Percentiles rank a stretch among this genome's conserved stretches.
phyloP scores from a whole-genome alignment of 2,329 filamentous ascomycete genomes.

The Stachybotrys chartarum region DNA sequence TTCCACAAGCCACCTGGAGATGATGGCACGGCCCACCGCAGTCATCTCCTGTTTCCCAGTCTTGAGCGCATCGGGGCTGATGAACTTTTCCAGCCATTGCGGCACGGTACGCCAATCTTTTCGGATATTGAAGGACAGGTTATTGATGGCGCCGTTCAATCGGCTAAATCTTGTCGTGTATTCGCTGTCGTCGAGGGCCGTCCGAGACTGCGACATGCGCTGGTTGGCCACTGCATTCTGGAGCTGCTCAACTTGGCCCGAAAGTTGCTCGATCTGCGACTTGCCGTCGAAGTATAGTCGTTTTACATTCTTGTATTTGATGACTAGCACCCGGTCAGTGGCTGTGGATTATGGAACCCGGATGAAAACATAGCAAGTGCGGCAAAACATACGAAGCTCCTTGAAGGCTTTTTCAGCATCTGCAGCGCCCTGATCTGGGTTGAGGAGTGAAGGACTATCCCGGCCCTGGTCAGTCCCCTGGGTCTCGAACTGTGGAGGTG shows the following conservation, averaged over 20 bases:
- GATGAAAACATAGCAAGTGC: background rate
- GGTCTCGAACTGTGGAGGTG: conserved; percentile 37
- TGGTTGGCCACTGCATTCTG: conserved; percentile 98
- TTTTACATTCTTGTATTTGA: conserved; percentile 98
- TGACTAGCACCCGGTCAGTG: conserved; percentile 48
- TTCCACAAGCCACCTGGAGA: conserved; percentile 83
- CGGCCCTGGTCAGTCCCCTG: conserved; percentile 39
- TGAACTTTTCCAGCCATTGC: conserved; percentile 68
- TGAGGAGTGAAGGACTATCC: conserved; percentile 48
- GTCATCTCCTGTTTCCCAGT: conserved; percentile 98
- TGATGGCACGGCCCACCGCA: conserved; percentile 80
- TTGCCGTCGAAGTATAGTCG: conserved; percentile 96
- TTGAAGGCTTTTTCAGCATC: conserved; percentile 51
- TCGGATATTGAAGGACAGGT: conserved; percentile 90
- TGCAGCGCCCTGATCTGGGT: conserved; percentile 30
- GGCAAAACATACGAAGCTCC: conserved; percentile 41
- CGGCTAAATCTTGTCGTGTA: conserved; percentile 85
- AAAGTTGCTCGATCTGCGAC: conserved; percentile 81
- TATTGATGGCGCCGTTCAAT: conserved; percentile 88
- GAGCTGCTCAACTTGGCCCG: conserved; percentile 81
- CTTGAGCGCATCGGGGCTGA: conserved; percentile 77
- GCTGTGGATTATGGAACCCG: background rate
- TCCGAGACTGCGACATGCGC: conserved; percentile 87
- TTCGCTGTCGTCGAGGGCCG: conserved; percentile 90
- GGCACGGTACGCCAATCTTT: conserved; percentile 88